Evolutionary conservation across 768 basidiomycete genomes (phyloP).

Genomic region (Suillus cothurnatus): DNA sequence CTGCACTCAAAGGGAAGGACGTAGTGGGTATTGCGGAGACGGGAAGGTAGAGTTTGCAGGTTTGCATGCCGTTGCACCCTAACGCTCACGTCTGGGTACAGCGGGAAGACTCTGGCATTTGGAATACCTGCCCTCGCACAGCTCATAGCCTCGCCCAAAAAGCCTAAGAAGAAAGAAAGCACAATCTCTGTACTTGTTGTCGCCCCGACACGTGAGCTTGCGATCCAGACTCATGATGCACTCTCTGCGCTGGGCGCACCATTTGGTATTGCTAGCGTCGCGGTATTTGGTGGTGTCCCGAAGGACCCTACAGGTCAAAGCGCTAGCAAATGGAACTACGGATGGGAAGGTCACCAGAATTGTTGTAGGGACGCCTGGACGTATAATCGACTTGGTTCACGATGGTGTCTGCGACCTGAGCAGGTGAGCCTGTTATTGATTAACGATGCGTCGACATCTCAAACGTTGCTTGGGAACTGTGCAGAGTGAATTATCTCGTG

Average conservation of each 20-base stretch:
- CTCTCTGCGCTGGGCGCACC: conserved; percentile 72
- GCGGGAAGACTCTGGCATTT: conserved; percentile 96
- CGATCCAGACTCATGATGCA: conserved; percentile 91
- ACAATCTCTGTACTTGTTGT: conserved; percentile 74
- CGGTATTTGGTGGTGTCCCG: conserved; percentile 93
- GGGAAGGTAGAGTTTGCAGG: conserved; percentile 58
- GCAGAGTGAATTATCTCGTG: conserved; percentile 86
- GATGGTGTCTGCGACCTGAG: conserved; percentile 85
- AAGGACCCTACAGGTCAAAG: conserved; percentile 80
- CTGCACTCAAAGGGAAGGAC: conserved; percentile 78
- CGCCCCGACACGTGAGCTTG: conserved; percentile 95
- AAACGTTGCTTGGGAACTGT: conserved; percentile 8
- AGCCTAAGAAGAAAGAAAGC: conserved; percentile 32
- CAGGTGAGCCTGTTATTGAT: conserved; percentile 45
- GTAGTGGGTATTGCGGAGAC: conserved; percentile 97
- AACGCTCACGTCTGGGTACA: conserved; percentile 30
- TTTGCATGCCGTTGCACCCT: conserved; percentile 1
- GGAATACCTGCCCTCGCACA: conserved; percentile 86
- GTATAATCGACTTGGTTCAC: conserved; percentile 89
- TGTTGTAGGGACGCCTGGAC: conserved; percentile 94
- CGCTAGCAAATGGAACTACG: conserved; percentile 58
- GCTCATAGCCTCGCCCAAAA: conserved; percentile 48
- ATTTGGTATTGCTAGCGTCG: conserved; percentile 78
- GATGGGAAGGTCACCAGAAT: conserved; percentile 62
- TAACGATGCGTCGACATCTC: neutral